Conservation (phyloP, 1,284 basidiomycete genomes). For the Fomitopsis pinicola region DNA sequence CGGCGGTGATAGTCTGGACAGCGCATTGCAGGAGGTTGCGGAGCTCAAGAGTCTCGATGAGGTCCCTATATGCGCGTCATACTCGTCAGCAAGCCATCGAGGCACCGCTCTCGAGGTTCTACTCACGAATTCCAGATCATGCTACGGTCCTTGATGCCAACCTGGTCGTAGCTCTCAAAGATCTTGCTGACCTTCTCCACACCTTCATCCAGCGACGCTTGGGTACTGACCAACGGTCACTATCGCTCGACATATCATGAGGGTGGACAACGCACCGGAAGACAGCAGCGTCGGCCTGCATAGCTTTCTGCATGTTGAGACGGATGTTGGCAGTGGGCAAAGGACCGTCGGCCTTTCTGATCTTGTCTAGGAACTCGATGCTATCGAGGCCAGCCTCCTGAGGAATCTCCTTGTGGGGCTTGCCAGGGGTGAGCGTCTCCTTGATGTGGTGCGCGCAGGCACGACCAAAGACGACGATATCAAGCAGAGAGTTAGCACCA, state of each 20-base stretch:
- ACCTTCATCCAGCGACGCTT: conserved; percentile 89
- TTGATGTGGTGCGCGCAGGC: conserved; percentile 98
- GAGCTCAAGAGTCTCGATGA: conserved; percentile 96
- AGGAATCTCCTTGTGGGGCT: conserved; percentile 87
- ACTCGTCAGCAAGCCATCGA: not conserved
- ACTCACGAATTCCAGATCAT: conserved; percentile 98
- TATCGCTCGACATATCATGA: not conserved
- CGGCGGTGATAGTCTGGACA: conserved; percentile 92
- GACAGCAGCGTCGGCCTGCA: conserved; percentile 93
- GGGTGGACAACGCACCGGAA: conserved; percentile 58
- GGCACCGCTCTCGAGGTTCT: not conserved
- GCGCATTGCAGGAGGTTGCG: conserved; percentile 95
- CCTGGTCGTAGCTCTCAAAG: conserved; percentile 84
- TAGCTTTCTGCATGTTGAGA: conserved; percentile 97
- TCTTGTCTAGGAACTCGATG: conserved; percentile 89
- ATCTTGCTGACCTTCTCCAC: conserved; percentile 84
- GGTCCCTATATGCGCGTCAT: conserved; percentile 53
- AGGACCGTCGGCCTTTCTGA: conserved; percentile 80
- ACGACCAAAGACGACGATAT: conserved; percentile 99
- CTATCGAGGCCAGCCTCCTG: conserved; percentile 86
- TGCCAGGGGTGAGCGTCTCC: conserved; percentile 86
- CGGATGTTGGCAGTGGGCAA: conserved; percentile 89
- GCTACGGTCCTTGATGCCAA: conserved; percentile 95
- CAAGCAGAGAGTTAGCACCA: conserved; percentile 97
- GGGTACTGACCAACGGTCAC: conserved; percentile 57